A percentile compares a stretch with the other conserved stretches of the same genome.
These are phyloP conservation scores for Rhizopogon roseolus DNA, from an alignment of 768 basidiomycete genomes.

Conservation along the genomic window DNA sequence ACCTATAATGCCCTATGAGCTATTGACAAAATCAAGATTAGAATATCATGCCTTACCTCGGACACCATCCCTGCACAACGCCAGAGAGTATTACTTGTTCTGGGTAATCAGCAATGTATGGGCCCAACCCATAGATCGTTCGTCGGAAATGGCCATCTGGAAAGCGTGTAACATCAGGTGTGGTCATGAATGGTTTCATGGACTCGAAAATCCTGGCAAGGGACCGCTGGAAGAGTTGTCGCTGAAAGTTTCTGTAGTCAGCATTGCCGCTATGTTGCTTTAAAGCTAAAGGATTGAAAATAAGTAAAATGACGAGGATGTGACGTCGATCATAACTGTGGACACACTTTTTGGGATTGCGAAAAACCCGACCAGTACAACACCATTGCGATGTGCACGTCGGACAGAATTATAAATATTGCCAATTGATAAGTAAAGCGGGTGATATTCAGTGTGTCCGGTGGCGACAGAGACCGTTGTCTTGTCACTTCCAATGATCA, in stretches of 20 bases:
- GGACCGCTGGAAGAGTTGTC: conserved; percentile 27
- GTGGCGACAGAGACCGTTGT: conserved; percentile 21
- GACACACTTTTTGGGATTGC: conserved; percentile 23
- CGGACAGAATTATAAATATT: conserved; percentile 16
- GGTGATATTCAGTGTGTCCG: conserved; percentile 21
- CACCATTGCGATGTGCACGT: conserved; percentile 12
- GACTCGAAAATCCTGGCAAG: conserved; percentile 19
- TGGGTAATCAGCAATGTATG: conserved; percentile 37
- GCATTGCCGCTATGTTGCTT: conserved; percentile 11
- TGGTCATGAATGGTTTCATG: conserved; percentile 21
- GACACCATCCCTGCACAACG: conserved; percentile 32
- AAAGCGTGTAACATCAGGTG: conserved; percentile 17
- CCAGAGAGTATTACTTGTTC: conserved; percentile 32
- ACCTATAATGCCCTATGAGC: no score
- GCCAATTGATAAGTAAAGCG: conserved; percentile 17
- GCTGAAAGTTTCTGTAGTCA: conserved; percentile 22
- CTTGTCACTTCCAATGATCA: conserved; percentile 22
- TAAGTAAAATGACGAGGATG: no score
- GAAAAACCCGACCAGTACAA: conserved; percentile 16
- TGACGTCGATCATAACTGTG: conserved; percentile 6
- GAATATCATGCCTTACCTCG: no score
- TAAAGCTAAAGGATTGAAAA: no score
- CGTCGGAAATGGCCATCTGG: conserved; percentile 26
- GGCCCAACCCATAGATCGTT: conserved; percentile 29
- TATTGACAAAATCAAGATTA: no score